These are phyloP conservation scores for Alternaria infectoria DNA, from an alignment of 2,329 filamentous ascomycete species.

Conservation along the genomic window DNA sequence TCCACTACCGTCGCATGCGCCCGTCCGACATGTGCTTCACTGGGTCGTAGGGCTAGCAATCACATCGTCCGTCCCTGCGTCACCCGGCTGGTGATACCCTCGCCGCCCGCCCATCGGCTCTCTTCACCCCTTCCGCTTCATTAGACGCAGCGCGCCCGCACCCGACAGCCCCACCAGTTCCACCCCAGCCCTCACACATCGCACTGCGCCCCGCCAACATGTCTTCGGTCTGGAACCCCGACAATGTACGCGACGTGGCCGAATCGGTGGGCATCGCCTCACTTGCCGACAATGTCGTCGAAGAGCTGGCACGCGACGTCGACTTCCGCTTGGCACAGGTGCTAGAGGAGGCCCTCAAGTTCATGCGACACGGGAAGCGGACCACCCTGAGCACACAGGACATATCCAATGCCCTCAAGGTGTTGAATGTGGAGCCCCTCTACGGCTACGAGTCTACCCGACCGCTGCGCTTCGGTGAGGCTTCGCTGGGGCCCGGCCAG, in stretches of 20 bases:
- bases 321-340: conserved; percentile 95
- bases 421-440: conserved; percentile 90
- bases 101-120: conserved; percentile 26
- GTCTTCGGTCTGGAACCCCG: conserved; percentile 84
- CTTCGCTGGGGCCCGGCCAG: conserved; percentile 89
- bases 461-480: conserved; percentile 89
- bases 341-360: conserved; percentile 90
- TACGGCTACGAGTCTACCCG: conserved; percentile 96
- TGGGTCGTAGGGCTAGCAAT: conserved; percentile 40
- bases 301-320: conserved; percentile 88
- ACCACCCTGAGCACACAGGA: conserved; percentile 90
- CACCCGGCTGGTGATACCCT: conserved; percentile 37
- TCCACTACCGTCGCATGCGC: conserved; percentile 29
- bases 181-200: conserved; percentile 13
- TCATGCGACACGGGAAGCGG: conserved; percentile 90
- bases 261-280: conserved; percentile 89
- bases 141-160: conserved; percentile 12
- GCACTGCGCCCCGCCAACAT: conserved; percentile 27
- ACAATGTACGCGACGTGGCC: conserved; percentile 94
- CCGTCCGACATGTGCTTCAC: conserved; percentile 37
- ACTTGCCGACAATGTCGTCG: conserved; percentile 83
- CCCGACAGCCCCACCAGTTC: conserved; percentile 16
- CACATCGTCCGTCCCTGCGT: conserved; percentile 33
- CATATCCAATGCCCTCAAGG: conserved; percentile 81
- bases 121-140: conserved; percentile 15